phyloP scores from a whole-genome alignment of 495 filamentous ascomycete species.

The Aspergillus conjunctus region DNA sequence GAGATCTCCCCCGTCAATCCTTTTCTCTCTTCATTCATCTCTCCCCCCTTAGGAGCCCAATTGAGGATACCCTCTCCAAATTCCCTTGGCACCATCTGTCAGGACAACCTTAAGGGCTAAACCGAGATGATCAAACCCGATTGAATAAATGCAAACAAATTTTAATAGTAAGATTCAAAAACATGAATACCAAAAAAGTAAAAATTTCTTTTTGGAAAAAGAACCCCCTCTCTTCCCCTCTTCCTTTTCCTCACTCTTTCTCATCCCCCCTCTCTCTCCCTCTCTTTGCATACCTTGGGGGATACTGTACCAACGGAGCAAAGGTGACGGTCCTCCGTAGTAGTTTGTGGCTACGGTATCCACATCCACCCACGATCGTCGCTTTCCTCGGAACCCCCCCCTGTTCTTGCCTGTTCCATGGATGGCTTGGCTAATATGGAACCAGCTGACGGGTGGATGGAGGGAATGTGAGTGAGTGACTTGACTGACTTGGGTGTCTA shows the following conservation, averaged over 20 bases:
- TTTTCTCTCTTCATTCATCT: not conserved
- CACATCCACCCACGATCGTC: conserved; percentile 47
- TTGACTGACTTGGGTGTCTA: conserved; percentile 7
- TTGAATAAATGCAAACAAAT: conserved; percentile 12
- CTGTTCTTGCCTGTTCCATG: conserved; percentile 28
- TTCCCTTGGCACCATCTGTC: conserved; percentile 42
- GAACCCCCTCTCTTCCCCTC: conserved; percentile 27
- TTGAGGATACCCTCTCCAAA: conserved; percentile 31
- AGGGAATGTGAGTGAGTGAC: conserved; percentile 11
- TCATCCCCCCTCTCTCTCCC: conserved; percentile 18
- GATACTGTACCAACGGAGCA: conserved; percentile 10
- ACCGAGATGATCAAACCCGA: conserved; percentile 10
- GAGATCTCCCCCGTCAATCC: conserved; percentile 20
- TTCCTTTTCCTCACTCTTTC: not conserved
- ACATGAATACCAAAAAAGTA: not conserved
- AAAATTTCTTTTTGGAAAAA: conserved; percentile 2
- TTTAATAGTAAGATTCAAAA: not conserved
- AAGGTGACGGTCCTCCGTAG: conserved; percentile 30
- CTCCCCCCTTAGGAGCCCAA: conserved; percentile 10
- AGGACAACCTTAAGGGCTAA: conserved; percentile 37
- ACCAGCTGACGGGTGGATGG: conserved; percentile 19
- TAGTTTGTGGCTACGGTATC: conserved; percentile 42
- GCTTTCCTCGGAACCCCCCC: conserved; percentile 40
- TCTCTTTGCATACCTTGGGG: conserved; percentile 28
- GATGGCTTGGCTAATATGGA: conserved; percentile 23